Percentiles rank a stretch among this genome's conserved stretches.
Conservation (phyloP, 805 yeast species). For the Kazachstania viticola region DNA sequence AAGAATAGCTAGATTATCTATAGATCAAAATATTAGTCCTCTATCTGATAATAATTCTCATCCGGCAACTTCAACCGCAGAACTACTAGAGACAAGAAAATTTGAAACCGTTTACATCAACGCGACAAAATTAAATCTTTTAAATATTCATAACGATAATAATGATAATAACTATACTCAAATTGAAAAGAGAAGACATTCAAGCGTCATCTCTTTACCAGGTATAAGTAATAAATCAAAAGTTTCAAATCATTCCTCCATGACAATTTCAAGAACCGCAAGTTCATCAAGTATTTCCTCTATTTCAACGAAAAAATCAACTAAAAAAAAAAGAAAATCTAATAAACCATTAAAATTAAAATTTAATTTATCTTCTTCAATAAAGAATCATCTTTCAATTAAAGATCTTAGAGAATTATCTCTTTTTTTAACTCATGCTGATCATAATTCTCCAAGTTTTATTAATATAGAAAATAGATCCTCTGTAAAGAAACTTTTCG, state of each 20-base stretch:
- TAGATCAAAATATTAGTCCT: too few relatives aligned
- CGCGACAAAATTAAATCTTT: too few relatives aligned
- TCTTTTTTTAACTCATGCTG: constrained; percentile 32
- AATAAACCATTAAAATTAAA: constrained; percentile 23
- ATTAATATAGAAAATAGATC: constrained; percentile 36
- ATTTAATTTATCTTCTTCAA: constrained; percentile 22
- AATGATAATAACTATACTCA: too few relatives aligned
- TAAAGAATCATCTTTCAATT: constrained; percentile 22
- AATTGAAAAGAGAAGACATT: constrained; percentile 26
- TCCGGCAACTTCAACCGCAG: too few relatives aligned
- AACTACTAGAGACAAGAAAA: too few relatives aligned
- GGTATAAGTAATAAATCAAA: too few relatives aligned
- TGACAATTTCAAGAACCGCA: too few relatives aligned
- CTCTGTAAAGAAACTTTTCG: constrained; percentile 42
- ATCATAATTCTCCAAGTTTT: constrained; percentile 37
- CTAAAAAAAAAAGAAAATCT: constrained; percentile 27
- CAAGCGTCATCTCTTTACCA: constrained; percentile 12
- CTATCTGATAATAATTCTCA: too few relatives aligned
- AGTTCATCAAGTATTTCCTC: constrained; percentile 6
- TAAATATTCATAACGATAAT: too few relatives aligned
- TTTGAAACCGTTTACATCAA: too few relatives aligned
- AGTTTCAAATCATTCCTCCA: too few relatives aligned
- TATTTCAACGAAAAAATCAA: constrained; percentile 3
- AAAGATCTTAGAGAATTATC: constrained; percentile 38
- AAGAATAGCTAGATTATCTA: too few relatives aligned